These are phyloP conservation scores for Stagonosporopsis rhizophila DNA, from an alignment of 2,329 filamentous ascomycete genomes.

Conservation along the genomic window DNA sequence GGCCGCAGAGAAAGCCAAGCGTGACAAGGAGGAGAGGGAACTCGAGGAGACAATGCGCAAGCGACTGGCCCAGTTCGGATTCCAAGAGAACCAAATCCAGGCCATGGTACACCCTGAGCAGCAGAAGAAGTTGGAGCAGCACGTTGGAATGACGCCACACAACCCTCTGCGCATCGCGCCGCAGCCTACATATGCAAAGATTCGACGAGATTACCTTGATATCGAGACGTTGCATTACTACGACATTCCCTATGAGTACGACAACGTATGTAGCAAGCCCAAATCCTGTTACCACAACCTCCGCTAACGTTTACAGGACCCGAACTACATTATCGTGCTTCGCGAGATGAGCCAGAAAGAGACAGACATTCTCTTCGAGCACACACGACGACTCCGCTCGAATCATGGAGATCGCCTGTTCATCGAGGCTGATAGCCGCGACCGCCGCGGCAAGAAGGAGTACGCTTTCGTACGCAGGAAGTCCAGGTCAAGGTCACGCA, in stretches of 20 bases:
- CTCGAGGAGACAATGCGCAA: constrained; percentile 57
- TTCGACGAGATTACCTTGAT: constrained; percentile 55
- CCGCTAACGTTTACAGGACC: constrained; percentile 39
- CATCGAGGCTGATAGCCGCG: constrained; percentile 51
- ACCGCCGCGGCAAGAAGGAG: constrained; percentile 49
- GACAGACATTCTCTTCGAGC: constrained; percentile 59
- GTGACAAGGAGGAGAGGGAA: constrained; percentile 50
- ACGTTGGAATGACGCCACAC: constrained; percentile 43
- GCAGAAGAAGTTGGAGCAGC: constrained; percentile 42
- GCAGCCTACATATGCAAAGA: constrained; percentile 56
- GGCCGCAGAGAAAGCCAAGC: constrained; percentile 51
- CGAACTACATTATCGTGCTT: constrained; percentile 58
- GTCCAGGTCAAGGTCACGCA: constrained; percentile 40
- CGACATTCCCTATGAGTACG: constrained; percentile 57
- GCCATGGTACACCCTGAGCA: constrained; percentile 57
- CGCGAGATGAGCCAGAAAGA: constrained; percentile 58
- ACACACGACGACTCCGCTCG: constrained; percentile 55
- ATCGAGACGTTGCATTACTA: constrained; percentile 58
- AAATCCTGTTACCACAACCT: not conserved
- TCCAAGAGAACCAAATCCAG: constrained; percentile 57
- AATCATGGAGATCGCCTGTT: constrained; percentile 44
- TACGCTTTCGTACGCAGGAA: constrained; percentile 55
- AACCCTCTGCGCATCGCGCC: constrained; percentile 43
- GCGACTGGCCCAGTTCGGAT: constrained; percentile 54
- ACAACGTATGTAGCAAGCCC: constrained; percentile 50